Evolutionary conservation across 441 rosid genomes (phyloP).

Genomic region (Hura crepitans): DNA sequence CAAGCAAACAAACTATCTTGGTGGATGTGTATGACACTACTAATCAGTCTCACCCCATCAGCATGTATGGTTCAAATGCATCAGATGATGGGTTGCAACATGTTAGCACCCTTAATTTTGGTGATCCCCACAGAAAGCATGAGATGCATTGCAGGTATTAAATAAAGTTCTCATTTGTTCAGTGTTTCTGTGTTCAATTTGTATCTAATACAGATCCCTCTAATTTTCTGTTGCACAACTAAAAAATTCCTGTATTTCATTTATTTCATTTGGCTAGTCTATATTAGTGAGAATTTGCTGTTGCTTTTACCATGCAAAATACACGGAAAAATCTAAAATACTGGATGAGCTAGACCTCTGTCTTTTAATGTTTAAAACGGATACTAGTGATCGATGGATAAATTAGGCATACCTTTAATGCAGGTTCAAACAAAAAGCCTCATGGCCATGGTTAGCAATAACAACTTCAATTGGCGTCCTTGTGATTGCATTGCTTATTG

Average conservation of each 20-base stretch:
- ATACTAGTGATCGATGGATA: constrained; percentile 27
- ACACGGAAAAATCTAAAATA: too few relatives aligned
- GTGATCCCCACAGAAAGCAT: constrained; percentile 91
- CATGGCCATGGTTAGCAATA: constrained; percentile 68
- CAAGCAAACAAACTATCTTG: constrained; percentile 82
- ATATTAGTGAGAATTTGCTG: too few relatives aligned
- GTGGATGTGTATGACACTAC: constrained; percentile 90
- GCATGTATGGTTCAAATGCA: constrained; percentile 92
- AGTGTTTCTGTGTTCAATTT: too few relatives aligned
- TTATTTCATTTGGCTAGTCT: too few relatives aligned
- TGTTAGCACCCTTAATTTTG: constrained; percentile 84
- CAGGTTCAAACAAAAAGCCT: too few relatives aligned
- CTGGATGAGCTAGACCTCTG: too few relatives aligned
- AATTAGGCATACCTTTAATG: constrained; percentile 59
- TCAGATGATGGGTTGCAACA: constrained; percentile 60
- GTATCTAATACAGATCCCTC: too few relatives aligned
- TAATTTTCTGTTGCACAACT: too few relatives aligned
- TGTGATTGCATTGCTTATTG: constrained; percentile 65
- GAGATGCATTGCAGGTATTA: constrained; percentile 93
- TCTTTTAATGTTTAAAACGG: too few relatives aligned
- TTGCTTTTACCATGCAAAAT: too few relatives aligned
- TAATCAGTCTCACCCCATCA: constrained; percentile 67
- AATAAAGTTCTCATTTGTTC: too few relatives aligned
- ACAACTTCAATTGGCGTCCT: constrained; percentile 60
- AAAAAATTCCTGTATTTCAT: too few relatives aligned